Percentiles rank a stretch among this genome's conserved stretches.
Evolutionary conservation across 2,329 filamentous ascomycete genomes (phyloP).

Genomic region (Parastagonospora nodorum): DNA sequence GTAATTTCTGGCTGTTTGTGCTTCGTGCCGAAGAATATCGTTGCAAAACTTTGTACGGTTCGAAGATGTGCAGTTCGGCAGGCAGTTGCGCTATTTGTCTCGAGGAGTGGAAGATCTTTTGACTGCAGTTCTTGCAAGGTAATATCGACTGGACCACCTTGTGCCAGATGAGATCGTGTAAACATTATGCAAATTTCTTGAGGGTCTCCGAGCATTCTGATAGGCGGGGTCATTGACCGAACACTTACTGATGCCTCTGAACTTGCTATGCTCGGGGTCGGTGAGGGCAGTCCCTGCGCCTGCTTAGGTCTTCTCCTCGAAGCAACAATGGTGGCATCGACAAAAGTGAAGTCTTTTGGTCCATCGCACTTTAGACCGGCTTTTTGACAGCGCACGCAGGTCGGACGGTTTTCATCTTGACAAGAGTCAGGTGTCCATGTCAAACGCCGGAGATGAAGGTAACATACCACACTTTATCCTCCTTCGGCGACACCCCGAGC

Average conservation of each 20-base stretch:
- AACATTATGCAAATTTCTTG: constrained; percentile 35
- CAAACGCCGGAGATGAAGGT: background rate
- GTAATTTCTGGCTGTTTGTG: constrained; percentile 21
- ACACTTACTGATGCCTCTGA: background rate
- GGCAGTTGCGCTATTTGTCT: background rate
- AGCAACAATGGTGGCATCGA: constrained; percentile 32
- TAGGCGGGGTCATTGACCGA: background rate
- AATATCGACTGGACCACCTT: constrained; percentile 28
- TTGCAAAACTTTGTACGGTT: constrained; percentile 31
- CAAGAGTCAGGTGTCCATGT: constrained; percentile 5
- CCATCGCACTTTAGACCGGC: constrained; percentile 31
- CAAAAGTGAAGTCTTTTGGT: constrained; percentile 23
- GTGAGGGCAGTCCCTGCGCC: background rate
- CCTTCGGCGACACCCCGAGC: constrained; percentile 34
- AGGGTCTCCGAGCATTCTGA: constrained; percentile 11
- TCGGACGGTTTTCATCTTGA: constrained; percentile 32
- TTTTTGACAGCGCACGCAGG: constrained; percentile 32
- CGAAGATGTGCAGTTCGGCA: constrained; percentile 11
- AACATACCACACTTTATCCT: constrained; percentile 40
- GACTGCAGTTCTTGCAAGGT: constrained; percentile 20
- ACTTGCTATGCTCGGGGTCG: background rate
- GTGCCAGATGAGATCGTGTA: constrained; percentile 20
- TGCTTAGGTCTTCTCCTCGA: constrained; percentile 21
- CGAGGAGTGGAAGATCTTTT: constrained; percentile 17
- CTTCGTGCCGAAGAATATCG: constrained; percentile 31